Evolutionary conservation across 2,329 filamentous ascomycete genomes (phyloP).

Genomic region (Pseudogymnoascus sp.): DNA sequence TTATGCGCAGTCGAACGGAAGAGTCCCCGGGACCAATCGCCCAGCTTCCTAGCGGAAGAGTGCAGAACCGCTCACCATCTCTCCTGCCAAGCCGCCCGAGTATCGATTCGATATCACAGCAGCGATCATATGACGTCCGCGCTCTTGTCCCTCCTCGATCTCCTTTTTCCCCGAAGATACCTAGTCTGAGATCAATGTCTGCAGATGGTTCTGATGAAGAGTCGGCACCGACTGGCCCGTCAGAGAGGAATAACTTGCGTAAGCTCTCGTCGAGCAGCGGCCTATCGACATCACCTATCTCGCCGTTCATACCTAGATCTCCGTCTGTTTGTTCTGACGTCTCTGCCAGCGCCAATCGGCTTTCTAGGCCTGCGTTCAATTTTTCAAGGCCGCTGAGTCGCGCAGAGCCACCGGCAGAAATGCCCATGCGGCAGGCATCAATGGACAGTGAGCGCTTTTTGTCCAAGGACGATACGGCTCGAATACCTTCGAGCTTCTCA

Average conservation of each 20-base stretch:
- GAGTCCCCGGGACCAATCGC: slow-evolving; percentile 51
- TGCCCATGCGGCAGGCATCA: slow-evolving; percentile 54
- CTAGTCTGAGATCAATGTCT: slow-evolving; percentile 56
- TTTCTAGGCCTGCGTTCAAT: slow-evolving; percentile 76
- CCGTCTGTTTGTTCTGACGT: slow-evolving; percentile 79
- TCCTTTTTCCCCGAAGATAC: slow-evolving; percentile 38
- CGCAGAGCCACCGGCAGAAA: slow-evolving; percentile 51
- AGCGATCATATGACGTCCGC: slow-evolving; percentile 30
- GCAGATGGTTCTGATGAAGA: slow-evolving; percentile 66
- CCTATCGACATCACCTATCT: slow-evolving; percentile 54
- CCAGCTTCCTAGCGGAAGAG: slow-evolving; percentile 13
- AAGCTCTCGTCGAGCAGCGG: slow-evolving; percentile 70
- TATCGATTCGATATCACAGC: slow-evolving; percentile 24
- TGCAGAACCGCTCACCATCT: slow-evolving; percentile 17
- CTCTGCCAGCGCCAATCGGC: slow-evolving; percentile 50
- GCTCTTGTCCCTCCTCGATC: slow-evolving; percentile 39
- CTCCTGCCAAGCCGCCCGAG: slow-evolving; percentile 20
- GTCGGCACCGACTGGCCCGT: slow-evolving; percentile 44
- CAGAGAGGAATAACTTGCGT: slow-evolving; percentile 60
- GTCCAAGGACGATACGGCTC: slow-evolving; percentile 55
- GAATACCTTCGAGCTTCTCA: slow-evolving; percentile 66
- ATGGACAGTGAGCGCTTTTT: slow-evolving; percentile 62
- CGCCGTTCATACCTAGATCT: slow-evolving; percentile 62
- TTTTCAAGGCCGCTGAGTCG: slow-evolving; percentile 87
- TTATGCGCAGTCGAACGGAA: slow-evolving; percentile 37